Percentiles rank a stretch among this genome's conserved stretches.
These are phyloP conservation scores for Saccharum hybrid DNA, from an alignment of 202 grass and related monocot species.

Conservation along the genomic window DNA sequence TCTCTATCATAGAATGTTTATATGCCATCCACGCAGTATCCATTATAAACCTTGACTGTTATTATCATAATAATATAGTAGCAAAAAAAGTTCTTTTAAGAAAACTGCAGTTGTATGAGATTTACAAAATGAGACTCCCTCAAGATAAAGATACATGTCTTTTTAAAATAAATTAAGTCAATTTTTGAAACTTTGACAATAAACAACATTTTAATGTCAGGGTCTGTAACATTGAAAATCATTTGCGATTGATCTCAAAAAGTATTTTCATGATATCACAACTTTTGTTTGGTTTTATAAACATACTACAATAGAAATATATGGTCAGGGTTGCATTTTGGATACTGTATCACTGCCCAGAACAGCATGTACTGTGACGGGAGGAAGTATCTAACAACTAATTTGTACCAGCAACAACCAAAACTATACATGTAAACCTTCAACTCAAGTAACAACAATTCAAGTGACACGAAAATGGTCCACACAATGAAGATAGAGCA, in stretches of 20 bases:
- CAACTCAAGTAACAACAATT: background rate
- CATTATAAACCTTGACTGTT: background rate
- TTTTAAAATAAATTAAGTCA: background rate
- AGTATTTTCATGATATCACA: background rate
- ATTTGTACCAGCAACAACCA: background rate
- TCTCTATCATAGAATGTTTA: background rate
- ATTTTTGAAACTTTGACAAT: background rate
- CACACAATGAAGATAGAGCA: background rate
- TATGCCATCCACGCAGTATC: background rate
- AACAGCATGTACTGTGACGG: background rate
- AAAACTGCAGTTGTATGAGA: background rate
- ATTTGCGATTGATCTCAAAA: background rate
- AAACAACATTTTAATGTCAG: background rate
- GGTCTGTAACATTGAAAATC: background rate
- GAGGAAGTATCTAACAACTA: background rate
- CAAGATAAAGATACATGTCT: background rate
- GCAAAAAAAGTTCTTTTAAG: background rate
- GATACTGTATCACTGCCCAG: background rate
- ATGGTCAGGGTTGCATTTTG: background rate
- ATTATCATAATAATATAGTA: background rate
- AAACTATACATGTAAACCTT: conserved; percentile 18
- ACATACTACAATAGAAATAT: background rate
- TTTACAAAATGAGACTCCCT: background rate
- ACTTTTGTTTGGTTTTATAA: background rate
- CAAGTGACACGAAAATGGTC: conserved; percentile 1